Base-by-base conservation (phyloP, 2,329 filamentous ascomycete species). In the Furcasterigmium furcatum region DNA sequence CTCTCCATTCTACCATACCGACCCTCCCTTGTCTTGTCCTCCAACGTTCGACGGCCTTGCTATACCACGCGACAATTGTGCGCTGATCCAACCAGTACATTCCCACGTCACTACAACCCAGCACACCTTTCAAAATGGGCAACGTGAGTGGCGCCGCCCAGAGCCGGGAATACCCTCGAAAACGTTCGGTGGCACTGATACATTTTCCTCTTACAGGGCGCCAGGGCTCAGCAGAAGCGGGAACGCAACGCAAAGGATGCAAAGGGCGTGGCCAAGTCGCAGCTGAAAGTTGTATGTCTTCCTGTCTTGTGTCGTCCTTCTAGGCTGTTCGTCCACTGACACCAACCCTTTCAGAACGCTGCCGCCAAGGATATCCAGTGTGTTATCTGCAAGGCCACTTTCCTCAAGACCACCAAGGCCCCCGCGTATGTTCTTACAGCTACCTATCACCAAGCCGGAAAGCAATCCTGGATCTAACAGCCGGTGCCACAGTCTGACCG, bases 331-430 rank as follows among this genome's bases (percentile, higher is more conserved):
- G n/a, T n/a, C n/a, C n/a, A n/a, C 34, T 36, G 16, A 36, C 34
- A 18, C 5, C n/a, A 36, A 13, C 18, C 13, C 29, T 36, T 30
- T 49, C 54, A 88, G 84, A 91, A 91, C 71, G 74, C 79, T 56
- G 74, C 84, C 55, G 87, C 87, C 48, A 87, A 83, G 73, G 84
- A 79, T 60, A 88, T 91, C 66, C 84, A 88, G 67, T 91, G 87
- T 77, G 71, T 79, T 55, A 74, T 82, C 59, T 91, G 87, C 85
- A 87, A 84, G 69, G 79, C 85, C 56, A 87, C 85, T 24, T 91
- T 91, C 72, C 77, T 91, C 56, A 85, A 85, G 73, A 91, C 87
- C 29, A 85, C 84, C 50, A 85, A 85, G 61, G 81, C 77, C 50
- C 84, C 84, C 58, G 82, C 85, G 80, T 84, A 73, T 55, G 79